Conservation (phyloP, 352 stramenopile species). For the Phytophthora brassicae region DNA sequence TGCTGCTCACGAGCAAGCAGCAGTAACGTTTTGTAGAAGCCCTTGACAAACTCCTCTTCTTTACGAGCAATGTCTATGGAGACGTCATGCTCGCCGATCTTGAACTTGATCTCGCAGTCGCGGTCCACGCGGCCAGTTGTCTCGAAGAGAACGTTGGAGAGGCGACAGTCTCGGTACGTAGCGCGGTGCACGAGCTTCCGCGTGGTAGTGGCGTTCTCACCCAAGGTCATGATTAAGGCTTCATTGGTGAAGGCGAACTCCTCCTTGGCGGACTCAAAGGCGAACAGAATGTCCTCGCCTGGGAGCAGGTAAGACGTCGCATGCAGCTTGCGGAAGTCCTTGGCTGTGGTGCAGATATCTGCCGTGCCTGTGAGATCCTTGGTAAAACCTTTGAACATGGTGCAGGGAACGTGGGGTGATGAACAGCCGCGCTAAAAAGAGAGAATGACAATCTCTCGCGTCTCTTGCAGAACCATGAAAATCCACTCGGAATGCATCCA, state of each 20-base stretch:
- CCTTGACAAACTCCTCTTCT: conserved; percentile 46
- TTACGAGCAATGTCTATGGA: conserved; percentile 59
- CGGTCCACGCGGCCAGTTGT: conserved; percentile 56
- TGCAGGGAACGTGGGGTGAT: background rate
- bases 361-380: conserved; percentile 54
- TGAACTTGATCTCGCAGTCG: conserved; percentile 71
- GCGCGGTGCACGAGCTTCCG: conserved; percentile 43
- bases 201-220: conserved; percentile 47
- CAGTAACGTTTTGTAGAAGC: conserved; percentile 55
- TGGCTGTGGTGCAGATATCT: conserved; percentile 51
- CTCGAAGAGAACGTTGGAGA: conserved; percentile 47
- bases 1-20: conserved; percentile 46
- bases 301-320: conserved; percentile 40
- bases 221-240: conserved; percentile 42
- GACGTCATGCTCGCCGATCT: conserved; percentile 37
- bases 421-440: conserved; percentile 25
- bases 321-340: conserved; percentile 33
- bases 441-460: conserved; percentile 15
- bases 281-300: conserved; percentile 49
- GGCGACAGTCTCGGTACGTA: conserved; percentile 40
- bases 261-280: conserved; percentile 58
- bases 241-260: conserved; percentile 70
- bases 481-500: conserved; percentile 19
- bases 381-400: conserved; percentile 51
- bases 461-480: conserved; percentile 12